A percentile compares a stretch with the other conserved stretches of the same genome.
Conservation (phyloP, 495 filamentous ascomycete genomes). For the Trichocladium antarcticum region DNA sequence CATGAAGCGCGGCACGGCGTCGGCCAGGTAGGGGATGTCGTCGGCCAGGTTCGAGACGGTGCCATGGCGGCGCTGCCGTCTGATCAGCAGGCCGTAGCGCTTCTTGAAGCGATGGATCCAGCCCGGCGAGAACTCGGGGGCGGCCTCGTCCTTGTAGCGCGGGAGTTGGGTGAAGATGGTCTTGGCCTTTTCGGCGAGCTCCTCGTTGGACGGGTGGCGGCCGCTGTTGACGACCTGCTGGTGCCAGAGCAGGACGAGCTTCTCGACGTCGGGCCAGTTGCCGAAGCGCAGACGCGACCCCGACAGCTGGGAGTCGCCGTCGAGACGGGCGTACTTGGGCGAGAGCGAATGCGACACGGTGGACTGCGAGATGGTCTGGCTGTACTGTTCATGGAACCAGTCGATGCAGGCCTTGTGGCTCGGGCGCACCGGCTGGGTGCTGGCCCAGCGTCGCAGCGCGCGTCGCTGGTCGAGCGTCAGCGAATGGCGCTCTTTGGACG, state of each 20-base stretch:
- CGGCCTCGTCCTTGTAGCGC: constrained; percentile 39
- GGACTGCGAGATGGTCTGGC: constrained; percentile 42
- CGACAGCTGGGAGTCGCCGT: constrained; percentile 40
- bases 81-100: constrained; percentile 39
- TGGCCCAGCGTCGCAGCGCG: constrained; percentile 42
- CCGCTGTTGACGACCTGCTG: constrained; percentile 34
- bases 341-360: constrained; percentile 44
- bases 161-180: constrained; percentile 37
- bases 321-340: constrained; percentile 43
- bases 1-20: constrained; percentile 40
- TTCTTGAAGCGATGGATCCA: constrained; percentile 48
- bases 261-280: constrained; percentile 46
- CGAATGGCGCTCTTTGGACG: constrained; percentile 38
- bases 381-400: constrained; percentile 41
- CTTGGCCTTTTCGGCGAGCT: constrained; percentile 43
- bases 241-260: constrained; percentile 43
- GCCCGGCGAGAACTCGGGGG: constrained; percentile 44
- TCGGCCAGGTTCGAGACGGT: constrained; percentile 33
- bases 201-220: constrained; percentile 41
- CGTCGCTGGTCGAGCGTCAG: constrained; percentile 44
- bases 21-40: constrained; percentile 40
- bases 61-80: constrained; percentile 38
- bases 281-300: constrained; percentile 43
- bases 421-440: constrained; percentile 37
- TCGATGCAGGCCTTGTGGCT: constrained; percentile 45